Percentiles rank a stretch among this genome's conserved stretches.
These are phyloP conservation scores for Hypoxylon rickii DNA, from an alignment of 495 filamentous ascomycete genomes.

Conservation along the genomic window DNA sequence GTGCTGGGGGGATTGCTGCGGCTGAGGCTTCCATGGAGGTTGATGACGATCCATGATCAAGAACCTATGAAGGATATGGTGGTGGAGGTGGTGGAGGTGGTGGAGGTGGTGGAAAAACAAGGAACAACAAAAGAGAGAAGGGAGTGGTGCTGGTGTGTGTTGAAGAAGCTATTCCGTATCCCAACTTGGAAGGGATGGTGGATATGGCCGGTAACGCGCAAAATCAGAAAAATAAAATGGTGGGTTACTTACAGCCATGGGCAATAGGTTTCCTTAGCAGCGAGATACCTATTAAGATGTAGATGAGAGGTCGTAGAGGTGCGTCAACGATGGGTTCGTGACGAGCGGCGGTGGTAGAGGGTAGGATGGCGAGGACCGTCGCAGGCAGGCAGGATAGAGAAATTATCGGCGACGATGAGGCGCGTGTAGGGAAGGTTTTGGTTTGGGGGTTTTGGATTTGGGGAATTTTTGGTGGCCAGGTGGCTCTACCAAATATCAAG, in stretches of 20 bases:
- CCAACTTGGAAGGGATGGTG: no score
- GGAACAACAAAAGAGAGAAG: background rate
- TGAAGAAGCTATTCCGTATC: background rate
- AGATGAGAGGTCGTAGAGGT: background rate
- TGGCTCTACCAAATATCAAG: conserved; percentile 17
- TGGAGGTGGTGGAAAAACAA: background rate
- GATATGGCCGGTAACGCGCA: background rate
- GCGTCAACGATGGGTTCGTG: background rate
- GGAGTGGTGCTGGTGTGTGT: conserved; percentile 4
- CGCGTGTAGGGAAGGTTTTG: conserved; percentile 4
- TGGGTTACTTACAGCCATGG: conserved; percentile 26
- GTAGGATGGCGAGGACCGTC: background rate
- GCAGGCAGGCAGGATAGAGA: background rate
- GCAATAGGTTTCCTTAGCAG: conserved; percentile 3
- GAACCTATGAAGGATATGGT: no score
- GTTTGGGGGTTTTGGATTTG: background rate
- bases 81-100: no score
- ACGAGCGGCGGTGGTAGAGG: background rate
- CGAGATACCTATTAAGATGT: no score
- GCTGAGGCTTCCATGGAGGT: background rate
- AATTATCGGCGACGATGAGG: conserved; percentile 7
- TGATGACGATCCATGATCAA: background rate
- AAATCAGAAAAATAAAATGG: background rate
- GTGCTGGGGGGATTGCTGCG: no score
- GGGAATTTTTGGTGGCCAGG: conserved; percentile 13